Evolutionary conservation across 148 eudicot genomes (phyloP), one percentile per base, ranked within the genome.

Genomic region (Chenopodium album): DNA sequence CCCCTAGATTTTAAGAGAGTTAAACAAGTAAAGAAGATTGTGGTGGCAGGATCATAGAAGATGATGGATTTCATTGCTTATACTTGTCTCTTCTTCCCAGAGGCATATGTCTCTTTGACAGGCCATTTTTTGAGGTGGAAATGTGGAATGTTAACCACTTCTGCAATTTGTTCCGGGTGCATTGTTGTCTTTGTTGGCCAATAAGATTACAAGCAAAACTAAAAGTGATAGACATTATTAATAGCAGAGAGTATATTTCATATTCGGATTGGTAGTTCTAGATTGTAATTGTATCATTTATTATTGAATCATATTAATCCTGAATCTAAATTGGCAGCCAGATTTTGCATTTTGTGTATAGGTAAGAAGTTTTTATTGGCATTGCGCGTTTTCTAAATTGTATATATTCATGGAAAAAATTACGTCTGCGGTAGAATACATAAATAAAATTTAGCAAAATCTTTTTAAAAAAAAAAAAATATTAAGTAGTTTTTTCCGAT

Each of bases 1-100:
- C 84, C 81, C n/a, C 88, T 88, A 23, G 90, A 92, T 63, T 94
- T 94, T 77, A 77, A 86, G 74, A 91, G 91, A 85, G 95, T 94
- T 48, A 94, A 85, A 65, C 93, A 91, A 63, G 78, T 89, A 46
- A 96, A 94, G 89, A 92, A 86, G 82, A 86, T 92, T 71, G 77
- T 84, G 29, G 71, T 47, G 76, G 85, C 83, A 79, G 78, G 76
- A 65, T 71, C 76, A 29, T 90, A 85, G 85, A 29, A 34, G 16
- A 73, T 14, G 8, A 48, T 11, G 60, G 52, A 79, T 16, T 32
- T 37, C 44, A 13, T 71, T 50, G 19, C 4, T 16, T 41, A 66
- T 23, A 29, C 17, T 19, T 69, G 52, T 22, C n/a, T 79, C 73
- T 67, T 76, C 71, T 10, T 62, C 70, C 9, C 67, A 11, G 48